A percentile compares a stretch with the other conserved stretches of the same genome.
These are phyloP conservation scores for Penicillium corylophilum DNA, from an alignment of 2,329 filamentous ascomycete species.

Conservation along the genomic window DNA sequence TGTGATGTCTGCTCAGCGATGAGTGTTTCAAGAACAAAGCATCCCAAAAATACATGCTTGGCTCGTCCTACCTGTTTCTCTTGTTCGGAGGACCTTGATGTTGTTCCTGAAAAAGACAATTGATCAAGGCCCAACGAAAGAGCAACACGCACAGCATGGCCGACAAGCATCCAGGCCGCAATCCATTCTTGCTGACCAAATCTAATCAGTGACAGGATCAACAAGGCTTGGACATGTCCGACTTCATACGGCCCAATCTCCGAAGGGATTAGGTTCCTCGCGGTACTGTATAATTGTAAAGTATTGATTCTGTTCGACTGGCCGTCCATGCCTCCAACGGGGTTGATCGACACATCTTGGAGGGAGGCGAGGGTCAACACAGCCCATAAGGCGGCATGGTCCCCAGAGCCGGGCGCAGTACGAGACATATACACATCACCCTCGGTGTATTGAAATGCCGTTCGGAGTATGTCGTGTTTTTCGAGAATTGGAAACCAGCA, in stretches of 20 bases:
- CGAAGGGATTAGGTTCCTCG: slow-evolving; percentile 45
- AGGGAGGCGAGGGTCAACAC: slow-evolving; percentile 59
- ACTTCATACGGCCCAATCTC: slow-evolving; percentile 49
- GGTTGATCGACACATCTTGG: slow-evolving; percentile 46
- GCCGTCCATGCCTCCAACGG: slow-evolving; percentile 18
- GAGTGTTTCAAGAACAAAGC: slow-evolving; percentile 55
- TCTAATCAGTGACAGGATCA: slow-evolving; percentile 63
- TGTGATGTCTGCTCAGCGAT: slow-evolving; percentile 49
- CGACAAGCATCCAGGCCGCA: slow-evolving; percentile 64
- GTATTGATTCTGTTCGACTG: slow-evolving; percentile 18
- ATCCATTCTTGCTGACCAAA: slow-evolving; percentile 58
- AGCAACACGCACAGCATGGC: slow-evolving; percentile 59
- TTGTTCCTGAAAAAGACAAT: slow-evolving; percentile 50
- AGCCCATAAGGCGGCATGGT: slow-evolving; percentile 61
- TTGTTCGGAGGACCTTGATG: slow-evolving; percentile 33
- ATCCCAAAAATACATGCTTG: slow-evolving; percentile 52
- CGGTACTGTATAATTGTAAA: slow-evolving; percentile 47
- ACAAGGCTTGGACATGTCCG: slow-evolving; percentile 56
- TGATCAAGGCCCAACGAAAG: slow-evolving; percentile 27
- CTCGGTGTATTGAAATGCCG: slow-evolving; percentile 39
- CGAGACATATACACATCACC: slow-evolving; percentile 24
- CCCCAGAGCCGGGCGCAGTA: slow-evolving; percentile 39
- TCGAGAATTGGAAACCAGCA: slow-evolving; percentile 74
- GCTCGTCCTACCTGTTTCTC: slow-evolving; percentile 36
- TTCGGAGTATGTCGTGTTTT: slow-evolving; percentile 61